Conservation (phyloP, 371 early-diverging fungal genomes). For the Rhizopus stolonifer region DNA sequence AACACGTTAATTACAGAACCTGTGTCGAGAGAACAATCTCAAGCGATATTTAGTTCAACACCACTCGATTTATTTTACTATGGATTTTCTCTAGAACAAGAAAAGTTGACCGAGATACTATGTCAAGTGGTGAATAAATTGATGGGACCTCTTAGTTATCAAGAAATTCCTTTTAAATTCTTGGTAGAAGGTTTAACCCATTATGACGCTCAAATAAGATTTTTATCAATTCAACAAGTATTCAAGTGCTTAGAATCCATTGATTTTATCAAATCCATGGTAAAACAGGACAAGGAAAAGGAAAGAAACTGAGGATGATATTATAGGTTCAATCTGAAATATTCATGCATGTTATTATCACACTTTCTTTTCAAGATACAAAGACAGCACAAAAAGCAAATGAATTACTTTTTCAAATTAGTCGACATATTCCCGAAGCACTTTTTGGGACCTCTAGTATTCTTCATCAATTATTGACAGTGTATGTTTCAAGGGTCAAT, state of each 20-base stretch:
- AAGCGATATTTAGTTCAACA: slow-evolving; percentile 19
- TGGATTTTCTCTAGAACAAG: slow-evolving; percentile 28
- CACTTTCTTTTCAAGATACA: slow-evolving; percentile 48
- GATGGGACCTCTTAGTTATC: slow-evolving; percentile 31
- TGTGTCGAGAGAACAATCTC: slow-evolving; percentile 24
- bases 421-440: slow-evolving; percentile 13
- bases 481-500: too few relatives aligned
- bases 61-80: slow-evolving; percentile 33
- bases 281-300: neutral
- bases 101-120: slow-evolving; percentile 18
- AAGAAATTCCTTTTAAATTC: slow-evolving; percentile 24
- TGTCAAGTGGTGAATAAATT: slow-evolving; percentile 35
- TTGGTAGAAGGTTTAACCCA: slow-evolving; percentile 45
- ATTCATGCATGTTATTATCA: slow-evolving; percentile 32
- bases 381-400: slow-evolving; percentile 38
- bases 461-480: slow-evolving; percentile 22
- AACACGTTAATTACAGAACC: slow-evolving; percentile 8
- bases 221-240: slow-evolving; percentile 40
- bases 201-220: slow-evolving; percentile 45
- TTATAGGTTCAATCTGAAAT: slow-evolving; percentile 41
- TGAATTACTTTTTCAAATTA: slow-evolving; percentile 35
- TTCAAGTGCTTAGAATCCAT: slow-evolving; percentile 38
- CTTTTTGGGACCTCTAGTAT: slow-evolving; percentile 19
- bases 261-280: slow-evolving; percentile 14
- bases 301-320: neutral